phyloP scores from a whole-genome alignment of 768 basidiomycete genomes.

The Tulasnella calospora region DNA sequence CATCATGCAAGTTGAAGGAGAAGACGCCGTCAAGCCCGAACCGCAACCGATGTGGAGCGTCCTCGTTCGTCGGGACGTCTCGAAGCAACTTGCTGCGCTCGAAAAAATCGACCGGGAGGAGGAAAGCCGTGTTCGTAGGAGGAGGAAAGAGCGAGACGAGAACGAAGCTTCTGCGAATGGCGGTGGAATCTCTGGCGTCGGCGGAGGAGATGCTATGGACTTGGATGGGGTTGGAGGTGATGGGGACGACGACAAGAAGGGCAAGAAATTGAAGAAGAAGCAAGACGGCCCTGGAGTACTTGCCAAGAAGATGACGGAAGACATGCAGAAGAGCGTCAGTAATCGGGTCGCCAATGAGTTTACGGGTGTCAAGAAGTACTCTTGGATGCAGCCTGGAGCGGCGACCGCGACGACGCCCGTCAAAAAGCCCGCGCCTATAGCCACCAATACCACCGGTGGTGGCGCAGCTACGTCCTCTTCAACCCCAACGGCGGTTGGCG shows the following conservation, averaged over 20 bases:
- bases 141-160: conserved; percentile 65
- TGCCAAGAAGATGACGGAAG: conserved; percentile 85
- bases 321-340: conserved; percentile 85
- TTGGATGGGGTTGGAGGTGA: conserved; percentile 31
- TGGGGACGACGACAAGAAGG: conserved; percentile 44
- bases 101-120: conserved; percentile 82
- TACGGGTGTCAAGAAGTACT: conserved; percentile 76
- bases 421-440: conserved; percentile 31
- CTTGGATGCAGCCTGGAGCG: conserved; percentile 78
- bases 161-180: conserved; percentile 68
- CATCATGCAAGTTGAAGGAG: neutral
- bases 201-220: conserved; percentile 43
- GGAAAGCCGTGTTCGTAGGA: conserved; percentile 65
- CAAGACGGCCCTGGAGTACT: conserved; percentile 80
- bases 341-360: conserved; percentile 86
- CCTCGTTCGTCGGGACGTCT: conserved; percentile 69
- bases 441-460: conserved; percentile 30
- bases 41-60: conserved; percentile 75
- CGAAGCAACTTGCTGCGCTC: conserved; percentile 67
- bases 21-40: neutral
- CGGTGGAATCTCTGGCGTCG: conserved; percentile 42
- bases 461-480: conserved; percentile 32
- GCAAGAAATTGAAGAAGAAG: conserved; percentile 74
- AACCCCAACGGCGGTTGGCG: conserved; percentile 35
- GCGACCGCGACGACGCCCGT: conserved; percentile 34